These are phyloP conservation scores for Pythium sp. DNA, from an alignment of 352 stramenopile genomes.

Conservation along the genomic window DNA sequence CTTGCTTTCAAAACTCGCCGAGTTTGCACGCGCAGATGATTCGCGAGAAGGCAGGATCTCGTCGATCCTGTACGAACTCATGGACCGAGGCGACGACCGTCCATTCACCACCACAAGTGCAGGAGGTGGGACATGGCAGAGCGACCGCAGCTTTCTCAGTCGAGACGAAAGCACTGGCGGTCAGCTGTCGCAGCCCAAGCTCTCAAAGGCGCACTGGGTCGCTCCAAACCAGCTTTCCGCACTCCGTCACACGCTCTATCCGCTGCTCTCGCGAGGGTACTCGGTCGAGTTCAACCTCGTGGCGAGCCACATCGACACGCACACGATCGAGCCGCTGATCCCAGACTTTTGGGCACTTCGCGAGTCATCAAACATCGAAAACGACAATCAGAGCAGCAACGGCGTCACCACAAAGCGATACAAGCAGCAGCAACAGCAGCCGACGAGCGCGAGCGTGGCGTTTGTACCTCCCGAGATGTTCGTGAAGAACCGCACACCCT, in stretches of 20 bases:
- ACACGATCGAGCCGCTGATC: conserved; percentile 55
- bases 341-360: conserved; percentile 26
- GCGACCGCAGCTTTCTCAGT: conserved; percentile 52
- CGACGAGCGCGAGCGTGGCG: conserved; percentile 7
- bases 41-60: conserved; percentile 50
- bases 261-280: conserved; percentile 40
- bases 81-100: conserved; percentile 48
- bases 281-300: conserved; percentile 51
- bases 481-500: conserved; percentile 32
- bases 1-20: conserved; percentile 54
- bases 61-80: conserved; percentile 51
- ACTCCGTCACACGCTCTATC: conserved; percentile 31
- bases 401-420: neutral
- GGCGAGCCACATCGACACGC: conserved; percentile 51
- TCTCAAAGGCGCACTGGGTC: conserved; percentile 32
- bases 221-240: conserved; percentile 19
- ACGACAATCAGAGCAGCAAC: neutral
- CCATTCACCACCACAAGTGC: neutral
- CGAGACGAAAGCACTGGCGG: conserved; percentile 15
- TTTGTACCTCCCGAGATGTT: conserved; percentile 51
- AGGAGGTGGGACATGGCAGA: conserved; percentile 37
- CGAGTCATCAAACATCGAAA: neutral
- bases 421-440: neutral
- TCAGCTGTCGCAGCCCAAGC: conserved; percentile 25
- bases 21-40: conserved; percentile 55